These are phyloP conservation scores for Stromatinia cepivora DNA, from an alignment of 2,329 filamentous ascomycete species.

Conservation along the genomic window DNA sequence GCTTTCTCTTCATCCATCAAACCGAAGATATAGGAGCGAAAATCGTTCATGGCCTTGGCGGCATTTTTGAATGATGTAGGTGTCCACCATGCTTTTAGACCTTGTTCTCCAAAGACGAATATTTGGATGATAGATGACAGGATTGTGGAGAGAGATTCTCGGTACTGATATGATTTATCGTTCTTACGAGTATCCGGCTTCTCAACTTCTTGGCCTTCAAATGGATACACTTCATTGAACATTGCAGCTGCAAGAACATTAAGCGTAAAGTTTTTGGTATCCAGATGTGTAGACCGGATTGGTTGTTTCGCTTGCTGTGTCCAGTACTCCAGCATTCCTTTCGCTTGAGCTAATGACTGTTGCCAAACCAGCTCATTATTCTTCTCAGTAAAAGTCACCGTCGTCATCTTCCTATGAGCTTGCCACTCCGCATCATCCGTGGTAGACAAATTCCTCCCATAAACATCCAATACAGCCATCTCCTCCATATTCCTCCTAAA, in stretches of 20 bases:
- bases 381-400: conserved; percentile 7
- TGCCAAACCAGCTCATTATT: conserved; percentile 14
- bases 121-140: not conserved
- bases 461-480: conserved; percentile 13
- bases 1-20: conserved; percentile 10
- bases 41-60: not conserved
- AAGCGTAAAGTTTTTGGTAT: conserved; percentile 2
- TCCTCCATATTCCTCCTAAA: conserved; percentile 16
- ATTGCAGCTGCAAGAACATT: conserved; percentile 14
- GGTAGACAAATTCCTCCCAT: not conserved
- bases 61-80: conserved; percentile 2
- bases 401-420: conserved; percentile 13
- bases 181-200: not conserved
- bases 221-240: conserved; percentile 20
- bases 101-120: conserved; percentile 9
- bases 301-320: not conserved
- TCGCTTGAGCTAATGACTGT: not conserved
- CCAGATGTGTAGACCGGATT: not conserved
- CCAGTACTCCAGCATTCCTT: conserved; percentile 9
- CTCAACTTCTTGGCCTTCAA: not conserved
- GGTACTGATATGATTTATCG: conserved; percentile 8
- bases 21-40: conserved; percentile 10
- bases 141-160: conserved; percentile 10
- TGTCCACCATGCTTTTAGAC: conserved; percentile 6
- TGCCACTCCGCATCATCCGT: conserved; percentile 3